A percentile compares a stretch with the other conserved stretches of the same genome.
Evolutionary conservation across 2,329 filamentous ascomycete species (phyloP).

Genomic region (Fusarium burgessii): DNA sequence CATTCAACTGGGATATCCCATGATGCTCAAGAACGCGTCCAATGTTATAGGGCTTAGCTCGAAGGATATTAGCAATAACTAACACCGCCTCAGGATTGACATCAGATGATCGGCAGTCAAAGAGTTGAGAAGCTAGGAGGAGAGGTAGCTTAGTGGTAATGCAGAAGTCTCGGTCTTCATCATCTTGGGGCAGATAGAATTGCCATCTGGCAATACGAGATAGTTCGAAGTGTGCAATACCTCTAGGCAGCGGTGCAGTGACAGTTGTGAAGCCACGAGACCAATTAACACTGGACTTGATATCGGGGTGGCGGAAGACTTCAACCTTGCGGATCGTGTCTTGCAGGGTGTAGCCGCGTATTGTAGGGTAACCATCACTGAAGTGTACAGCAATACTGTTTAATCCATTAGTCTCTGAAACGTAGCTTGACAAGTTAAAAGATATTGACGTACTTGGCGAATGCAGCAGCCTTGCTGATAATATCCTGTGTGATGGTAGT

Average conservation of each 20-base stretch:
- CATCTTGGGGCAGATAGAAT: not conserved
- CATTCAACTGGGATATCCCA: not conserved
- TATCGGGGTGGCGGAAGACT: not conserved
- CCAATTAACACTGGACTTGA: not conserved
- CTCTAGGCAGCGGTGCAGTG: not conserved
- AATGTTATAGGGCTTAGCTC: not conserved
- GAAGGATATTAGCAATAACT: not conserved
- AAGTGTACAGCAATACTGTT: not conserved
- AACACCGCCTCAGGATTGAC: not conserved
- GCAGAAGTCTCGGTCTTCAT: not conserved
- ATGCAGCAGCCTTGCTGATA: not conserved
- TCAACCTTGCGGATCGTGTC: not conserved
- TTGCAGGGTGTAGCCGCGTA: not conserved
- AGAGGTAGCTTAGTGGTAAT: not conserved
- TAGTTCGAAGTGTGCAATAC: not conserved
- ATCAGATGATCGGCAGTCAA: rapidly evolving
- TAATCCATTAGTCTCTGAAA: not conserved
- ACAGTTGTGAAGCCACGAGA: not conserved
- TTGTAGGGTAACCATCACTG: not conserved
- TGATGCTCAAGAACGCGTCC: not conserved
- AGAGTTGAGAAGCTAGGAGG: not conserved
- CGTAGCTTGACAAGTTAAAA: too few species aligned
- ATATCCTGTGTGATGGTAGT: rapidly evolving
- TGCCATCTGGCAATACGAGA: not conserved
- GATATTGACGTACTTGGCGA: not conserved